Evolutionary conservation across 805 yeast species (phyloP).

Genomic region (Starmerella powellii): DNA sequence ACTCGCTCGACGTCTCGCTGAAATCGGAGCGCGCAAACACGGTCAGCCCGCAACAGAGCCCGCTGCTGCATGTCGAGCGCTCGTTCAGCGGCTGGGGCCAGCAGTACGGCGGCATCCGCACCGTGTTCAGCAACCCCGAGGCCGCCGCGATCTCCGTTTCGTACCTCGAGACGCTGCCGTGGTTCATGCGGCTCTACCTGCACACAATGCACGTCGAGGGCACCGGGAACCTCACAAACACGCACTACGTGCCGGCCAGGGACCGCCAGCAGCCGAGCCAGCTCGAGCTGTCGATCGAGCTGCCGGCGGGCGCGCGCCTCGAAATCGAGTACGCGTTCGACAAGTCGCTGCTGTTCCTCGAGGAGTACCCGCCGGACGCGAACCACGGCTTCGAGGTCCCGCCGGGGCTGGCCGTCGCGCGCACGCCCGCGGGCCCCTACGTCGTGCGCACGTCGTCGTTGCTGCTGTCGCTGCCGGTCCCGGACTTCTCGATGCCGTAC

Average conservation of each 20-base stretch:
- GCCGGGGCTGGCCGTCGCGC: constrained; percentile 44
- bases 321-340: constrained; percentile 59
- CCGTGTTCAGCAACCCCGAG: constrained; percentile 57
- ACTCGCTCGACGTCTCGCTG: constrained; percentile 30
- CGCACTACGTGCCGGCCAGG: constrained; percentile 55
- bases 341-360: constrained; percentile 67
- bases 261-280: constrained; percentile 77
- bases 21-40: constrained; percentile 36
- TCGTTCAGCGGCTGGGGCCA: constrained; percentile 87
- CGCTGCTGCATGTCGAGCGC: constrained; percentile 66
- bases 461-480: constrained; percentile 78
- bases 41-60: constrained; percentile 33
- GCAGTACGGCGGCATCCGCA: constrained; percentile 79
- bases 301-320: constrained; percentile 37
- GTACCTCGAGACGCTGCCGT: constrained; percentile 76
- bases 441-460: constrained; percentile 70
- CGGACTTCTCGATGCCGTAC: constrained; percentile 97
- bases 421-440: constrained; percentile 31
- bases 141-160: constrained; percentile 38
- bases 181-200: constrained; percentile 79
- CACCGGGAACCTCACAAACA: constrained; percentile 24
- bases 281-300: constrained; percentile 49
- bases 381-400: constrained; percentile 94
- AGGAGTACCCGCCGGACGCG: constrained; percentile 99
- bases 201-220: constrained; percentile 41